Base-by-base conservation (phyloP, 1,284 basidiomycete genomes). In the Rhodotorula sp. region DNA sequence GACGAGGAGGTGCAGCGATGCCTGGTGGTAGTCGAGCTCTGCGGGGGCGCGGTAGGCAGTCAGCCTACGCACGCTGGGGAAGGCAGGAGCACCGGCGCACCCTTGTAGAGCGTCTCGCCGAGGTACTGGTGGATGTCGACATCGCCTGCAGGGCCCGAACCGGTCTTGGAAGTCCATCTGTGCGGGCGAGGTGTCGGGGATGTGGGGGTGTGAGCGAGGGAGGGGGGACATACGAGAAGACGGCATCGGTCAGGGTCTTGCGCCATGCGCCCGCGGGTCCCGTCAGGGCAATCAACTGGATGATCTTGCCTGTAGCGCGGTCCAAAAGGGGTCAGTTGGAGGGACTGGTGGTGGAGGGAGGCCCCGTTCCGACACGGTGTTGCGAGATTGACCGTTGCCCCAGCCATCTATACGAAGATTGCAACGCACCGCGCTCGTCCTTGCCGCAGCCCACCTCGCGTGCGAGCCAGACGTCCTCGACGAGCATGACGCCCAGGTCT, bases 81-180 rank as follows among this genome's bases (percentile, higher is more conserved):
- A 2, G 29, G 27, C 22, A 27, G 9, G 32, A 13, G 34, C 48
- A n/a, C 12, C 22, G 27, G 75, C 84, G 50, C 71, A 91, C 93
- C 94, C 86, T 93, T 94, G 83, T 89, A 91, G 37, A 94, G 84
- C 50, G 95, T 83, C 80, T 94, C 90, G 13, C 93, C 94, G 65
- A 94, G 82, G 81, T 96, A 96, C 76, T 92, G 89, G 65, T 92
- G 91, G 60, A 97, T 83, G 66, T 87, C 87, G 46, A 89, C 88
- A 84, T 97, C 94, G 44, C 94, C 94, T 48, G 88, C 87, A 25
- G 92, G 90, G 81, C 86, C 89, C n/a, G 85, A 80, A 7, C 91
- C 89, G 73, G 86, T 85, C 79, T 89, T 91, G 19, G 88, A 85
- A 59, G 91, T 89, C 93, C 94, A 97, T 57, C 91, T 93, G 74